Evolutionary conservation across 805 yeast species (phyloP).

Genomic region (Torulaspora gathmanii): DNA sequence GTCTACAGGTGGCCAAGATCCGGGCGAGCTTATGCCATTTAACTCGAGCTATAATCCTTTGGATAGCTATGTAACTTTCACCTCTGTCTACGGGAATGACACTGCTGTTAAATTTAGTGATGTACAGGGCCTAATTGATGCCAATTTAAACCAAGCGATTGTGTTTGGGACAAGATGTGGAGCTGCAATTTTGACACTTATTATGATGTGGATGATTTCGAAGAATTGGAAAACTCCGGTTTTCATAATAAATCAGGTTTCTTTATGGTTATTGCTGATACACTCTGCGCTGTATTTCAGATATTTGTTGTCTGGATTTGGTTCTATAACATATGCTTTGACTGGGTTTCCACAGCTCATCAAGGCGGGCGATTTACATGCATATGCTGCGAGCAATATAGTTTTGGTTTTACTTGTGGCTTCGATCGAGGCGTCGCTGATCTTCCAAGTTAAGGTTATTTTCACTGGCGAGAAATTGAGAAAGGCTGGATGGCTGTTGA

Average conservation of each 20-base stretch:
- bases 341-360: conserved; percentile 44
- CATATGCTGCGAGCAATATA: conserved; percentile 58
- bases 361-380: conserved; percentile 38
- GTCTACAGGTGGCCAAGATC: conserved; percentile 1
- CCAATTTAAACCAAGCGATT: conserved; percentile 39
- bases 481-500: conserved; percentile 39
- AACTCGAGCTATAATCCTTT: conserved; percentile 29
- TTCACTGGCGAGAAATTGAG: conserved; percentile 56
- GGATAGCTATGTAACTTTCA: conserved; percentile 36
- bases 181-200: conserved; percentile 44
- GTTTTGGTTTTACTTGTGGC: conserved; percentile 56
- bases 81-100: conserved; percentile 40
- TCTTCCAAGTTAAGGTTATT: conserved; percentile 67
- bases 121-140: conserved; percentile 38
- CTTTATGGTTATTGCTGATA: conserved; percentile 51
- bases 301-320: conserved; percentile 50
- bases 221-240: conserved; percentile 59
- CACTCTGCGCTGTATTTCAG: conserved; percentile 58
- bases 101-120: conserved; percentile 39
- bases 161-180: conserved; percentile 59
- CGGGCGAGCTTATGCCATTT: conserved; percentile 15
- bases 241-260: conserved; percentile 64
- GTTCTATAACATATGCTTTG: conserved; percentile 44
- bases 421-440: conserved; percentile 59
- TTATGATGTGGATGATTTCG: conserved; percentile 46